Base-by-base conservation (phyloP, 192 early-diverging fungal species). In the Entomortierella lignicola region DNA sequence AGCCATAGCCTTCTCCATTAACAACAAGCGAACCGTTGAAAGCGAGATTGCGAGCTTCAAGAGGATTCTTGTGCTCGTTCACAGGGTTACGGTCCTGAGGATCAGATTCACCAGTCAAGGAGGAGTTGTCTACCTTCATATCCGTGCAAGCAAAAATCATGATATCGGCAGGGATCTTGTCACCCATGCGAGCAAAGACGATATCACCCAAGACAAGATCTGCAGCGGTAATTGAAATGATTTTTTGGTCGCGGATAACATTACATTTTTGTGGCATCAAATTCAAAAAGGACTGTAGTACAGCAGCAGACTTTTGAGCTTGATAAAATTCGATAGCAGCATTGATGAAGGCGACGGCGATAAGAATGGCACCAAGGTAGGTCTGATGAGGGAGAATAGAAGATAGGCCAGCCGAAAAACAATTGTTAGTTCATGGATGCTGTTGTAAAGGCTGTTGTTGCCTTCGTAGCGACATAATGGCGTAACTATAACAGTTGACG, bases 111-210 rank as follows among this genome's bases (percentile, higher is more conserved):
- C 97, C 97, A 2, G 97, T 99, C 31, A 99, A 80, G 21, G 94
- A 96, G 8, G 96, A 97, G 86, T 97, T 97, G 85, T 99, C 97
- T 30, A 97, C 95, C 80, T 99, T 99, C 60, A 97, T 83, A 55
- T 99, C 97, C 29, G 85, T 89, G 59, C 89, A 85, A 27, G 86
- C 65, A 83, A 94, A 94, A 25, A 99, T 72, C 65, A 86, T 88
- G 55, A 96, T 83, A 85, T 99, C 97, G 0, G 97, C 97, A 0
- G 97, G 97, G 21, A 95, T 79, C 82, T 99, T 99, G 87, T 99
- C 96, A 42, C 97, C 97, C 87, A 93, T 93, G 32, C 91, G 89
- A 32, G 96, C 81, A 61, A 89, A 94, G 29, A 97, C 92, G 53
- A 99, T 72, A 63, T 99, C 97, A 42, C 97, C 97, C 0, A 85